A percentile compares a stretch with the other conserved stretches of the same genome.
These are phyloP conservation scores for Paxillus ammoniavirescens DNA, from an alignment of 768 basidiomycete species.

Conservation along the genomic window DNA sequence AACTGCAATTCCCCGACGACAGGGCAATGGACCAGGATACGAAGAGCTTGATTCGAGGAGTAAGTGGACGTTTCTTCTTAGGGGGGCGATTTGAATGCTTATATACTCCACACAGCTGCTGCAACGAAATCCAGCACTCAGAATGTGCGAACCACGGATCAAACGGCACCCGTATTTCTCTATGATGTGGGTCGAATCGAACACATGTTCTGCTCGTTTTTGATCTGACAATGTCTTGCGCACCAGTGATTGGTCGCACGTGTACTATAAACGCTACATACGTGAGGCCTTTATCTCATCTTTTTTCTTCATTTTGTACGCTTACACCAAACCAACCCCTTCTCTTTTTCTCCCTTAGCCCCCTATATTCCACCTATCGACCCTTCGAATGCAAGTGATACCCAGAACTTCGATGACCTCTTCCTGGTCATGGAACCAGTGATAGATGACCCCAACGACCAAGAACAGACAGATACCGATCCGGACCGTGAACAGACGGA, in stretches of 20 bases:
- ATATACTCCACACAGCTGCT: slow-evolving; percentile 57
- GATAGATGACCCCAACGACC: slow-evolving; percentile 72
- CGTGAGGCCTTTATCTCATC: slow-evolving; percentile 49
- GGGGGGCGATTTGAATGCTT: slow-evolving; percentile 1
- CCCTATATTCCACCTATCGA: slow-evolving; percentile 93
- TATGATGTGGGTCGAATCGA: slow-evolving; percentile 65
- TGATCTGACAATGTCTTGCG: slow-evolving; percentile 14
- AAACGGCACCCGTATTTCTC: slow-evolving; percentile 95
- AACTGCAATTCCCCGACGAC: slow-evolving; percentile 87
- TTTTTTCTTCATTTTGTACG: not conserved
- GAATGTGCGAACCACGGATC: slow-evolving; percentile 91
- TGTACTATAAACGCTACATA: slow-evolving; percentile 92
- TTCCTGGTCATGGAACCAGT: slow-evolving; percentile 96
- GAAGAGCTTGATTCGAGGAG: slow-evolving; percentile 91
- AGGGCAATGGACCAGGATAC: slow-evolving; percentile 93
- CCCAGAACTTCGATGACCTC: slow-evolving; percentile 95
- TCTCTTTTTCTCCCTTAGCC: slow-evolving; percentile 43
- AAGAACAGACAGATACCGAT: slow-evolving; percentile 63
- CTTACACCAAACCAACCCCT: slow-evolving; percentile 14
- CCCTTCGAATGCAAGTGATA: slow-evolving; percentile 89
- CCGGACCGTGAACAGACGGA: slow-evolving; percentile 68
- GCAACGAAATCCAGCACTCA: slow-evolving; percentile 86
- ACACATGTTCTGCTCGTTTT: slow-evolving; percentile 6
- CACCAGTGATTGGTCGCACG: slow-evolving; percentile 87
- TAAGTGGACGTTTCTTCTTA: slow-evolving; percentile 40